Conservation (phyloP, 495 filamentous ascomycete species). For the Annulohypoxylon stygium region DNA sequence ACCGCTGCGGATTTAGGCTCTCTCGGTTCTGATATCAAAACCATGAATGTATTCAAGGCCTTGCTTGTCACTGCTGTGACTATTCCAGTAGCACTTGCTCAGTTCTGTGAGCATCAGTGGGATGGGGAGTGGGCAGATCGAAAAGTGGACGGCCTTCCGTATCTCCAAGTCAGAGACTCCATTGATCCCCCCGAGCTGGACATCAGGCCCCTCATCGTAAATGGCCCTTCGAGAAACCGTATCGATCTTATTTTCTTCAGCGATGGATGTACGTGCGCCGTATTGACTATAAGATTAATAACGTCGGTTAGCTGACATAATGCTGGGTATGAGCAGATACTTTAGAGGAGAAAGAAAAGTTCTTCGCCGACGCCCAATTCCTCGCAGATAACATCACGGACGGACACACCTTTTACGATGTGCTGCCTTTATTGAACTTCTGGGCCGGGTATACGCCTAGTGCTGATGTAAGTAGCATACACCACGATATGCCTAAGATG, state of each 20-base stretch:
- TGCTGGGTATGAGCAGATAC: slow-evolving; percentile 34
- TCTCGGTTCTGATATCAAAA: neutral
- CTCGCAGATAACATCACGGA: slow-evolving; percentile 45
- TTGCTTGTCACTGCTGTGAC: slow-evolving; percentile 24
- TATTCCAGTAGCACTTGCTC: slow-evolving; percentile 21
- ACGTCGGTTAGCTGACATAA: slow-evolving; percentile 6
- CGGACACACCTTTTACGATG: slow-evolving; percentile 46
- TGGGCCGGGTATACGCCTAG: slow-evolving; percentile 48
- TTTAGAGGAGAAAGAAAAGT: slow-evolving; percentile 46
- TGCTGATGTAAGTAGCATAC: slow-evolving; percentile 33
- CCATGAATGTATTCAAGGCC: slow-evolving; percentile 31
- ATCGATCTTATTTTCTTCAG: slow-evolving; percentile 48
- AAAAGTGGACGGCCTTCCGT: slow-evolving; percentile 31
- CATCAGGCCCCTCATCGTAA: slow-evolving; percentile 48
- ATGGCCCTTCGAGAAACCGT: slow-evolving; percentile 46
- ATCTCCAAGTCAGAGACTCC: slow-evolving; percentile 30
- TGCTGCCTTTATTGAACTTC: slow-evolving; percentile 44
- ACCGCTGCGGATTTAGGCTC: neutral
- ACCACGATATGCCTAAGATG: neutral
- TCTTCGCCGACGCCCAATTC: slow-evolving; percentile 46
- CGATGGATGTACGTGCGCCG: slow-evolving; percentile 42
- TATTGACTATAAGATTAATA: neutral
- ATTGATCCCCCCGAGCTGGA: slow-evolving; percentile 40
- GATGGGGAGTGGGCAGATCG: slow-evolving; percentile 41
- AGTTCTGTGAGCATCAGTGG: slow-evolving; percentile 49